Evolutionary conservation across 768 basidiomycete genomes (phyloP), one percentile per base, ranked within the genome.

Genomic region (Boletus tylopilopsis): DNA sequence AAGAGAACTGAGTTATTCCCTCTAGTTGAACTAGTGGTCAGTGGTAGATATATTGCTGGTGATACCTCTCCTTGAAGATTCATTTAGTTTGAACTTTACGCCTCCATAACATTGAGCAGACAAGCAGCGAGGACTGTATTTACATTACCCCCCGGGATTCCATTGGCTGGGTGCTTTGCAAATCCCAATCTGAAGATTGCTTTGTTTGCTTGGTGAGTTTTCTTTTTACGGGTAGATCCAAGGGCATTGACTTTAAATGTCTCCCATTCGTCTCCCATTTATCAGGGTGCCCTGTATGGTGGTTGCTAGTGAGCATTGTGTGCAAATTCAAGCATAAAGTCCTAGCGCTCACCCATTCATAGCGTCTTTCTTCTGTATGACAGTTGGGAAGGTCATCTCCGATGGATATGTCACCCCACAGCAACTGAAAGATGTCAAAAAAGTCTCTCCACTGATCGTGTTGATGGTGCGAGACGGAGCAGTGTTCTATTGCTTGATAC

Each of bases 381-480:
- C 49, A 21, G 12, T 50, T 16, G 49, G 30, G 16, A 50, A 33
- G 23, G 30, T 38, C 15, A 2, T 40, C 33, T 30, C 43, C 7
- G 24, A 34, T 9, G 30, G 36, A 12, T 12, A 33, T 15, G 18
- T 24, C 15, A 34, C 32, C 9, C 49, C 22, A 7, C 21, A 29
- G 5, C 18, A 13, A 15, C 23, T 50, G 18, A 33, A 6, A 18
- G 29, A 45, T 37, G 5, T 33, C 21, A 50, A 25, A 22, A 15
- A 13, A 9, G 16, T 46, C 19, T 39, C 49, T 25, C 49, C 49
- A 11, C 27, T 45, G 4, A 25, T 50, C 12, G 44, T 46, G 18
- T 46, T 19, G 19, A 50, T 50, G 43, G 44, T 50, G 19, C 37
- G 44, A 5, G 49, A 50, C 22, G 49, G 49, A 6, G 49, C 38